Evolutionary conservation across 345 rosid species (phyloP).

Genomic region (Lepidium aucheri): DNA sequence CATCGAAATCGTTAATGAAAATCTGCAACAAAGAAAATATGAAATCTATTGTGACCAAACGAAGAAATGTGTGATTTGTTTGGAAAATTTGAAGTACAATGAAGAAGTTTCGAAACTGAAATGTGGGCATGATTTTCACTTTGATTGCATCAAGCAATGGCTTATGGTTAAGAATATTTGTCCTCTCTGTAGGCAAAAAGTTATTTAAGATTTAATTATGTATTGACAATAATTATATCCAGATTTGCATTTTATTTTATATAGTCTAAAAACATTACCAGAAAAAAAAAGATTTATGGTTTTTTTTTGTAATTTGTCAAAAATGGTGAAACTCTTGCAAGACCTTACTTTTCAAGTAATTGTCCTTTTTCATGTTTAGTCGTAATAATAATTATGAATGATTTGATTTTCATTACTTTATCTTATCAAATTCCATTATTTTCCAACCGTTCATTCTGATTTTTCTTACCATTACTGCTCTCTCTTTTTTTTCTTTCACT

Average conservation of each 20-base stretch:
- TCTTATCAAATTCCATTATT: conserved; percentile 5
- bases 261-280: background rate
- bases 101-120: conserved; percentile 3
- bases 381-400: conserved; percentile 5
- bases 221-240: background rate
- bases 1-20: background rate
- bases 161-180: conserved; percentile 6
- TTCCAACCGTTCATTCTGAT: conserved; percentile 5
- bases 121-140: conserved; percentile 21
- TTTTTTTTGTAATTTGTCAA: conserved; percentile 7
- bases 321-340: conserved; percentile 21
- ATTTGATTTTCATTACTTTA: background rate
- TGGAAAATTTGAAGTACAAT: background rate
- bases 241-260: background rate
- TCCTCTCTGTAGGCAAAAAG: conserved; percentile 14
- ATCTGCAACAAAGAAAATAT: background rate
- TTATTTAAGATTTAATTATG: too few relatives aligned
- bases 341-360: conserved; percentile 19
- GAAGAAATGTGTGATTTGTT: background rate
- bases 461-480: background rate
- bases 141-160: conserved; percentile 14
- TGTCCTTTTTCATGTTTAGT: conserved; percentile 6
- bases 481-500: background rate
- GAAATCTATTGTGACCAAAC: background rate
- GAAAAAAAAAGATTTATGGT: background rate